Evolutionary conservation across 2,329 filamentous ascomycete genomes (phyloP), one percentile per base, ranked within the genome.

Genomic region (Lecanicillium sp.): DNA sequence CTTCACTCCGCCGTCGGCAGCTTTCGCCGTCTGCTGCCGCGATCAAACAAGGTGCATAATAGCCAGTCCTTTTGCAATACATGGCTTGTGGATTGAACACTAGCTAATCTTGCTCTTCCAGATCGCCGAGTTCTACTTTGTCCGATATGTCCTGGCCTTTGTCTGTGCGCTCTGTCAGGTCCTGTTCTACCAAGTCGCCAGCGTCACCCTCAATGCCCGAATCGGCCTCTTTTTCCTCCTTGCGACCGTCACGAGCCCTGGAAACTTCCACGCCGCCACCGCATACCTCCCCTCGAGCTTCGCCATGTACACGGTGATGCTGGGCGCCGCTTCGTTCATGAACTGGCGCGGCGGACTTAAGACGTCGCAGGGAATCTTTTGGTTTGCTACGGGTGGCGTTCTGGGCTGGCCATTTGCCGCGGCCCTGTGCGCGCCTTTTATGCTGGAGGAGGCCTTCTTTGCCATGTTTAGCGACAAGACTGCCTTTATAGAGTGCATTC

Each of bases 381-480:
- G 88, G 84, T 95, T 97, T 61, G 89, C 87, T 12, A 70, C 89
- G 8, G 93, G 88, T 26, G 87, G 86, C 7, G 76, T 94, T 33
- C 70, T 98, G 9, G 93, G 93, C 1, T 98, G 93, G 93, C 93
- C 93, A 0, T 98, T 98, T 69, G 84, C 90, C 11, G 83, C 84
- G 30, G 90, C 89, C 9, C 73, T 98, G 33, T 82, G 86, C 48
- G 67, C 84, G 5, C 93, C 93, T 0, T 94, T 93, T 60, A 63
- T 96, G 23, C 58, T 84, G 0, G 90, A 96, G 63, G 90, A 96
- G 58, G 61, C 81, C 3, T 62, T 90, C 3, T 67, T 82, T 39
- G 71, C 75, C 7, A 37, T 72, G 17, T 65, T 82, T 30, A 74
- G 75, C 40, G 74, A 77, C 53, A 71, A 70, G 48, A 76, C 80